Percentiles rank a stretch among this genome's conserved stretches.
Evolutionary conservation across 345 rosid species (phyloP).

Genomic region (Toxicodendron radicans): DNA sequence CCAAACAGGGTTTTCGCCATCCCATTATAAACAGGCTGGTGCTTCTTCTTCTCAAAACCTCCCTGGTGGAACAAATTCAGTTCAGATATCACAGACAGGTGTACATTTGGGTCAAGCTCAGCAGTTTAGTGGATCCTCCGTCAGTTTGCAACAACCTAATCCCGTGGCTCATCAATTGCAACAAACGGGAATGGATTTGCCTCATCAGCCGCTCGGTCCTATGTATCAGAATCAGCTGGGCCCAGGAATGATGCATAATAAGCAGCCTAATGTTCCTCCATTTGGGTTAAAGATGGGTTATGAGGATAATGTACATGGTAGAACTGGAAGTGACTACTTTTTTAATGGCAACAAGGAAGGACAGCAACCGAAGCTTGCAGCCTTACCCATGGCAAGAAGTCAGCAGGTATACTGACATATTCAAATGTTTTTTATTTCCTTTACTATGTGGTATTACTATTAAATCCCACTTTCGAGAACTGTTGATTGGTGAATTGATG

Average conservation of each 20-base stretch:
- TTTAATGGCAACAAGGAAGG: slow-evolving; percentile 55
- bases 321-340: slow-evolving; percentile 58
- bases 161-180: slow-evolving; percentile 52
- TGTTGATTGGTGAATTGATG: not conserved
- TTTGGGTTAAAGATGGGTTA: slow-evolving; percentile 44
- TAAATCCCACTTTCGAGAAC: not conserved
- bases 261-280: slow-evolving; percentile 53
- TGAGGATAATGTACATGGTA: slow-evolving; percentile 58
- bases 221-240: slow-evolving; percentile 60
- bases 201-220: slow-evolving; percentile 58
- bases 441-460: not conserved
- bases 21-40: slow-evolving; percentile 54
- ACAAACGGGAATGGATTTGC: slow-evolving; percentile 51
- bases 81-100: slow-evolving; percentile 44
- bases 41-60: slow-evolving; percentile 53
- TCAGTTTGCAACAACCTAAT: slow-evolving; percentile 47
- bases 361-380: slow-evolving; percentile 60
- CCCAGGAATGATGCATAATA: slow-evolving; percentile 43
- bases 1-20: slow-evolving; percentile 60
- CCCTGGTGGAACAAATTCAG: slow-evolving; percentile 48
- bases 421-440: not conserved
- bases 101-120: slow-evolving; percentile 48
- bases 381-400: slow-evolving; percentile 54
- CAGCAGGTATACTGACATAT: slow-evolving; percentile 32
- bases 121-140: slow-evolving; percentile 56